phyloP scores from a whole-genome alignment of 768 basidiomycete genomes.

The Tricholoma furcatifolium region DNA sequence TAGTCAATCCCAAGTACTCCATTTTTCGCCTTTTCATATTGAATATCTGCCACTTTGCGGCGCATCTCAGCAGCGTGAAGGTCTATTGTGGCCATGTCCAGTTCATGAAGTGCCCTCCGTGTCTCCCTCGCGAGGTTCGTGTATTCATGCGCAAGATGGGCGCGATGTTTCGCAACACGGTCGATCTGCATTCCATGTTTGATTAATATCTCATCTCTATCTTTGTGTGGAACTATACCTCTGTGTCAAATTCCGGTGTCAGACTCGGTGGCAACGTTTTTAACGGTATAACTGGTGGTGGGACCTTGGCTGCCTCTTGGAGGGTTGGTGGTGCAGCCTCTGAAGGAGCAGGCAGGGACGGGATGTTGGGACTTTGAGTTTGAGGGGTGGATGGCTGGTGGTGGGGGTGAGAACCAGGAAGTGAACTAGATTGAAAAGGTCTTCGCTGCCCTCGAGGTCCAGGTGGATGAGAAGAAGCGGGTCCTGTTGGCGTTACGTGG shows the following conservation, averaged over 20 bases:
- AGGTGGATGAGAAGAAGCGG: constrained; percentile 17
- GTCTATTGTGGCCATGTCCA: constrained; percentile 60
- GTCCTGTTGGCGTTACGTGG: constrained; percentile 16
- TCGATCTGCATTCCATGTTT: constrained; percentile 22
- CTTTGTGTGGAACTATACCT: constrained; percentile 6
- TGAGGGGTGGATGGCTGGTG: constrained; percentile 1
- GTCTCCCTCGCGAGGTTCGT: constrained; percentile 35
- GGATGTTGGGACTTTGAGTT: constrained; percentile 1
- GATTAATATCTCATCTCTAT: neutral
- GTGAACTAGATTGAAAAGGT: constrained; percentile 4
- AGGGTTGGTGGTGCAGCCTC: constrained; percentile 6
- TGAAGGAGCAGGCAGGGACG: neutral
- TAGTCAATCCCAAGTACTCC: constrained; percentile 63
- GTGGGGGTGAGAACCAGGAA: constrained; percentile 1
- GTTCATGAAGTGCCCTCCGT: constrained; percentile 56
- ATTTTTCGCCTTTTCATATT: constrained; percentile 59
- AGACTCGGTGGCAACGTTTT: constrained; percentile 25
- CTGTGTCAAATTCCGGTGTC: constrained; percentile 22
- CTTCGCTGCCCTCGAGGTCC: constrained; percentile 20
- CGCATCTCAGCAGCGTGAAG: constrained; percentile 56
- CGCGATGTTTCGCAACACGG: constrained; percentile 37
- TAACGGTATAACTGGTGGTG: constrained; percentile 30
- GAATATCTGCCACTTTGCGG: constrained; percentile 54
- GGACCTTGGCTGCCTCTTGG: constrained; percentile 2
- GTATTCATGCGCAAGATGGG: constrained; percentile 38